Conservation (phyloP, 345 rosid species). For the Brassica carinata region DNA sequence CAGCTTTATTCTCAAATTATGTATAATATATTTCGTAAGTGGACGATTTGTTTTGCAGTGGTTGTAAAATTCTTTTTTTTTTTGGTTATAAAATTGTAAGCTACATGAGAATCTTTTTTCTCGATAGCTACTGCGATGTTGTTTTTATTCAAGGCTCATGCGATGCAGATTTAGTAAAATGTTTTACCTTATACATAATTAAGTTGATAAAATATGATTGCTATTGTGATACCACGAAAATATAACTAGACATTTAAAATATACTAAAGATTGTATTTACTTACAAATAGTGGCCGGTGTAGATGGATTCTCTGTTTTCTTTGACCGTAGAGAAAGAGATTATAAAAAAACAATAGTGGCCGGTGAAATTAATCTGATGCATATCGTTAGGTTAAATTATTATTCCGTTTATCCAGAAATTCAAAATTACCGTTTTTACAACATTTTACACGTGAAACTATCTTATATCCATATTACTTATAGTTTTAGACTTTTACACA, state of each 20-base stretch:
- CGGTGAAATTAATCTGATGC: neutral
- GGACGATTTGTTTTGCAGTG: slow-evolving; percentile 34
- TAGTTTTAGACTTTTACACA: too few species aligned
- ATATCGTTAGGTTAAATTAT: neutral
- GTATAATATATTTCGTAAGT: slow-evolving; percentile 30
- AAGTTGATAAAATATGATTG: neutral
- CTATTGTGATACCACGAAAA: neutral
- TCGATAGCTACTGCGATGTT: neutral
- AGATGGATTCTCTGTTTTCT: slow-evolving; percentile 24
- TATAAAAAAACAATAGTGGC: neutral
- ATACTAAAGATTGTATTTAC: neutral
- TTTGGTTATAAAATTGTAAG: neutral
- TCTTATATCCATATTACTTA: too few species aligned
- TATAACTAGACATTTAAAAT: neutral
- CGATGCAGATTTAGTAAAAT: neutral
- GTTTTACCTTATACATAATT: neutral
- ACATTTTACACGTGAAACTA: neutral
- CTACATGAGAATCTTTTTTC: slow-evolving; percentile 11
- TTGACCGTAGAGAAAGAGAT: neutral
- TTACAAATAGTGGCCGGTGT: slow-evolving; percentile 31
- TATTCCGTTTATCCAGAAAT: neutral
- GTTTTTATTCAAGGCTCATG: neutral
- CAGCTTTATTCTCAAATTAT: slow-evolving; percentile 35
- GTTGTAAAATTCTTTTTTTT: slow-evolving; percentile 13
- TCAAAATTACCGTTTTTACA: neutral